Evolutionary conservation across 352 stramenopile species (phyloP), one percentile per base, ranked within the genome.

Genomic region (Pythium scleroteichum): DNA sequence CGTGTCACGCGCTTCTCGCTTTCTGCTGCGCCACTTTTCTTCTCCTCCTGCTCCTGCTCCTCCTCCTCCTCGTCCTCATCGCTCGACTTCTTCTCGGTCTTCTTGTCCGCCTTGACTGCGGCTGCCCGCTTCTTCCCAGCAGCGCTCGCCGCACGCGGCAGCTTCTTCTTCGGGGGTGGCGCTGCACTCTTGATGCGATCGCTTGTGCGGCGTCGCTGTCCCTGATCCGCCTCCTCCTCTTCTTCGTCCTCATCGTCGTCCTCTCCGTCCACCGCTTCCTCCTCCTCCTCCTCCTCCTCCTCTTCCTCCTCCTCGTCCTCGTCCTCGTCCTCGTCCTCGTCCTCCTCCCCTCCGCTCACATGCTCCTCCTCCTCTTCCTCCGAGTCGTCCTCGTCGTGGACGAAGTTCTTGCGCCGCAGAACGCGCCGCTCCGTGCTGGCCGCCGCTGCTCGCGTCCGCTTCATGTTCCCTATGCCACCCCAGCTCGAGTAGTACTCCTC

Each of bases 381-480:
- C 38, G 77, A 71, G 33, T 90, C 80, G 7, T 80, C 69, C 19
- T 88, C 78, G 50, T 90, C 81, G 23, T 83, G 66, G 33, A 93
- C 82, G 29, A 93, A 60, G 58, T 91, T 93, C 57, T 88, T 90
- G 24, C 84, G 79, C 7, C 84, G 78, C 60, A 90, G 62, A 55
- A 68, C 71, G 47, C 79, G 83, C 44, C 75, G 81, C 64, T 73
- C 65, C 59, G 75, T 59, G 19, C 68, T 68, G 61, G 74, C 56
- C 40, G 73, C 66, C 47, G 76, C 63, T 13, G 76, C 63, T 12
- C 82, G 72, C 56, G 75, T 75, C 24, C 82, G 80, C 77, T 88
- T 90, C 59, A 66, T 66, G 40, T 7, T 39, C 5, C 3, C 39
- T 10, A 27, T 26, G 32, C 40, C 29, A 3, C 17, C 35, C 38